Percentiles rank a stretch among this genome's conserved stretches.
These are phyloP conservation scores for Candida taoyuanica DNA, from an alignment of 805 yeast species.

Conservation along the genomic window DNA sequence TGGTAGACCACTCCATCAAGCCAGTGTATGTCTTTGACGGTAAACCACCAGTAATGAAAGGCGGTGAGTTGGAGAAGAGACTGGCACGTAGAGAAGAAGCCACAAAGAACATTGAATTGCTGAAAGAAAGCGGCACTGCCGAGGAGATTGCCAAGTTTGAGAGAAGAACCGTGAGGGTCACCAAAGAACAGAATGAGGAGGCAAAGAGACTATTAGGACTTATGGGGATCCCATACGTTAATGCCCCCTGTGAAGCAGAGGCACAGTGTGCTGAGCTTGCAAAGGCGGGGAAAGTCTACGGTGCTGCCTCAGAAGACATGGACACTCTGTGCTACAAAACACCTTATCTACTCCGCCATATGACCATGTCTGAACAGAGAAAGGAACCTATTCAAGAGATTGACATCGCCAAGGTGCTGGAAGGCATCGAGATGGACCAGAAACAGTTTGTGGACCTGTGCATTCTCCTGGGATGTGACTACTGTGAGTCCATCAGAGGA, in stretches of 20 bases:
- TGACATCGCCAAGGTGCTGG: conserved; percentile 59
- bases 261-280: conserved; percentile 97
- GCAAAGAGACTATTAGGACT: conserved; percentile 74
- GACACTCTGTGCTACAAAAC: conserved; percentile 93
- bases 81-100: conserved; percentile 80
- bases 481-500: conserved; percentile 92
- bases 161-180: conserved; percentile 83
- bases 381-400: conserved; percentile 90
- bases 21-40: conserved; percentile 98
- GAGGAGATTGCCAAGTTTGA: conserved; percentile 75
- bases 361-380: conserved; percentile 91
- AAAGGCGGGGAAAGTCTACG: conserved; percentile 84
- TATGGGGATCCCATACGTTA: conserved; percentile 94
- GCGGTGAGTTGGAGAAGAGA: conserved; percentile 89
- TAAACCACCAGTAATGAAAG: conserved; percentile 90
- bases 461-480: conserved; percentile 93
- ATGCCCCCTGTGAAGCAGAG: conserved; percentile 98
- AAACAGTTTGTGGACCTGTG: conserved; percentile 85
- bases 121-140: conserved; percentile 74
- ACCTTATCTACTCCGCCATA: conserved; percentile 75
- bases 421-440: conserved; percentile 69
- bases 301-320: conserved; percentile 99
- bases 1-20: conserved; percentile 90
- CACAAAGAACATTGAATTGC: conserved; percentile 61
- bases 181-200: conserved; percentile 89